Percentiles rank a stretch among this genome's conserved stretches.
These are phyloP conservation scores for Amanita muscaria DNA, from an alignment of 768 basidiomycete genomes.

Conservation along the genomic window DNA sequence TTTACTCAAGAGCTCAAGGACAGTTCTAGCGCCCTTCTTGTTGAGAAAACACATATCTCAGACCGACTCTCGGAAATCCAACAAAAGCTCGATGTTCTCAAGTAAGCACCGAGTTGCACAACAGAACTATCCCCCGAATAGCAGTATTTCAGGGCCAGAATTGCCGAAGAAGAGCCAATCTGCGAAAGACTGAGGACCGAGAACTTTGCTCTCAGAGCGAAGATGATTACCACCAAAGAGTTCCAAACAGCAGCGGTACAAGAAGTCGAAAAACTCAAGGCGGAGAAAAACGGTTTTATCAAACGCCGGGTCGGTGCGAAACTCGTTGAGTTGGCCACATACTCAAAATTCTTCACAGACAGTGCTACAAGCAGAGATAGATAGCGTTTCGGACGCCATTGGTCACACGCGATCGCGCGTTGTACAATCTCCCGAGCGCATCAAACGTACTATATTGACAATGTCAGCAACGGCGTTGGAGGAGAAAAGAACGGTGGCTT, in stretches of 20 bases:
- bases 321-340: background rate
- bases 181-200: conserved; percentile 51
- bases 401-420: conserved; percentile 62
- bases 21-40: conserved; percentile 43
- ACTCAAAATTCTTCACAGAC: conserved; percentile 31
- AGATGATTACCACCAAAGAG: conserved; percentile 65
- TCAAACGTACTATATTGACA: conserved; percentile 71
- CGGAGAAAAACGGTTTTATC: conserved; percentile 55
- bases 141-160: conserved; percentile 39
- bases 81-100: conserved; percentile 43
- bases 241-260: conserved; percentile 48
- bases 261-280: conserved; percentile 63
- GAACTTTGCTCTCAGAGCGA: conserved; percentile 52
- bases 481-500: conserved; percentile 58
- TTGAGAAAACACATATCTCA: conserved; percentile 52
- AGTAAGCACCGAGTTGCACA: conserved; percentile 30
- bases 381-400: conserved; percentile 51
- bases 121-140: background rate
- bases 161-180: conserved; percentile 61
- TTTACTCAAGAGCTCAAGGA: conserved; percentile 58
- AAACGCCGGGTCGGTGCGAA: conserved; percentile 47
- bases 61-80: conserved; percentile 41
- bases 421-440: conserved; percentile 87
- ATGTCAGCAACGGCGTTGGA: conserved; percentile 62
- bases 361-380: conserved; percentile 50